phyloP scores from a whole-genome alignment of 768 basidiomycete genomes.

The Roridomyces roridus region DNA sequence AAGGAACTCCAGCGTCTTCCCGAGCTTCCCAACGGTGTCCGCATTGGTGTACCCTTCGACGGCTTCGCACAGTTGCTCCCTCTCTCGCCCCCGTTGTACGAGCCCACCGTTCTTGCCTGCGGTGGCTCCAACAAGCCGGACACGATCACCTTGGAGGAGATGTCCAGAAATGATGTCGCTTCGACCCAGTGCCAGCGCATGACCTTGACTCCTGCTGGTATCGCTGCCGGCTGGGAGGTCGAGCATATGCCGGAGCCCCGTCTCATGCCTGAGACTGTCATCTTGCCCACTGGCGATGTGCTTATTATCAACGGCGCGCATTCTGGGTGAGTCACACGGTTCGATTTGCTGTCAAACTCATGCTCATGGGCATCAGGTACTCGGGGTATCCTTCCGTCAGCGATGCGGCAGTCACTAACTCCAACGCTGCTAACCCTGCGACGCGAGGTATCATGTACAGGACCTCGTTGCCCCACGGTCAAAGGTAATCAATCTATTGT shows the following conservation, averaged over 20 bases:
- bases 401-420: no score
- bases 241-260: conserved; percentile 60
- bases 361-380: no score
- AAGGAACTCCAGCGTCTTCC: conserved; percentile 51
- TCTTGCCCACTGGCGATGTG: conserved; percentile 60
- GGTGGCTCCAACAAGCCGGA: conserved; percentile 58
- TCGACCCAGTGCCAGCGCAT: conserved; percentile 61
- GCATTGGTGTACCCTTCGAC: conserved; percentile 64
- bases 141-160: conserved; percentile 43
- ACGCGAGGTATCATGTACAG: no score
- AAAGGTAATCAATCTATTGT: no score
- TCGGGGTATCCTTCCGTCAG: no score
- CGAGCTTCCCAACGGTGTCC: conserved; percentile 57
- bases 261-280: conserved; percentile 62
- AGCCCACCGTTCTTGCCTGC: conserved; percentile 57
- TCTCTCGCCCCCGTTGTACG: conserved; percentile 48
- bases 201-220: conserved; percentile 51
- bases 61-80: conserved; percentile 61
- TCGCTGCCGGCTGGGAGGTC: conserved; percentile 57
- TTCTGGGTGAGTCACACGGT: conserved; percentile 31
- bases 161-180: conserved; percentile 57
- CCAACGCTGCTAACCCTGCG: no score
- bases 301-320: conserved; percentile 50
- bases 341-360: no score
- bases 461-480: no score